Base-by-base conservation (phyloP, 495 filamentous ascomycete species). In the Sabuloglossum arenarium region DNA sequence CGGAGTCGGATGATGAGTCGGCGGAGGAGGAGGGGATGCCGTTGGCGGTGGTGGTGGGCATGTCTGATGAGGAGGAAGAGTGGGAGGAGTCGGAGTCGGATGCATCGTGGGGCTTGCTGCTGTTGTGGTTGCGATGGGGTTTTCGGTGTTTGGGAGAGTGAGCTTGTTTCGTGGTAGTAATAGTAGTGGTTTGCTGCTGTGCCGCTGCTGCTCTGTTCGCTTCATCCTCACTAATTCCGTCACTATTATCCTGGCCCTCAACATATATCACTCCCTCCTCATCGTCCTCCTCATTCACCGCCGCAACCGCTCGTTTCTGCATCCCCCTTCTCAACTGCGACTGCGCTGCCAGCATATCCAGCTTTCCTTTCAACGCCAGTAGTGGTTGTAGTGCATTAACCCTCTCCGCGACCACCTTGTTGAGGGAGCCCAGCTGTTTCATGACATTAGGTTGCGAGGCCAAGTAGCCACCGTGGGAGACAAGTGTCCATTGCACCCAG, bases 401-500 rank as follows among this genome's bases (percentile, higher is more conserved):
- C 21, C 91, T 78, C 66, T 90, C 85, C 56, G 88, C 82, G 61
- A 96, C 77, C 24, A 95, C 88, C 57, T 80, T 79, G 66, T 85
- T 80, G 8, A 98, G 75, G 27, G 82, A 82, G 21, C 75, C 70
- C 47, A 98, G 75, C 60, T 82, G 79, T 62, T 81, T 79, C 61
- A 91, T 76, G 16, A 91, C 67, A 39, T 88, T 80, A 0, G 84
- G 80, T 62, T 93, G 84, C 11, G 80, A 80, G 25, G 88, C 86
- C 34, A 98, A 71, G 54, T 88, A 88, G 59, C 91, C 91, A 59
- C 91, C 91, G 67, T 98, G 91, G 8, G 88, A 83, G 21, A 96
- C 79, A n/a, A 95, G 74, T 0, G 86, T 90, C 86, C 88, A 94
- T 68, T 96, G 87, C 46, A 96, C 82, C 91, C 91, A 98, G 16